Evolutionary conservation across 768 basidiomycete genomes (phyloP), one percentile per base, ranked within the genome.

Genomic region (Pulveroboletus sp.): DNA sequence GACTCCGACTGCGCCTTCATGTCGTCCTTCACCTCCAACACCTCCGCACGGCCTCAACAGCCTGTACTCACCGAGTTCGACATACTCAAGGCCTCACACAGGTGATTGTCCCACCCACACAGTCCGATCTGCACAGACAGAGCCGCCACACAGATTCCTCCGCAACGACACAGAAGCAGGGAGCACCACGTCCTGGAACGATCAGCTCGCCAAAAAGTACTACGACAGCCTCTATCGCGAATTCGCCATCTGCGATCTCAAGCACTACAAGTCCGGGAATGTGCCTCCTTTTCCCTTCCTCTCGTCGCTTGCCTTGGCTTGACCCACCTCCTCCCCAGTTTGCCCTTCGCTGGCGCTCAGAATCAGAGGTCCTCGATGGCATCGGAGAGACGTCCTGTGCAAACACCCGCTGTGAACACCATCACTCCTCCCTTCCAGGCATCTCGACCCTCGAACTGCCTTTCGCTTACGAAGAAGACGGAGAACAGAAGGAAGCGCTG

Each of bases 191-290:
- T 68, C 40, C 47, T 98, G 93, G 89, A 83, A 94, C 61, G 90
- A 94, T 41, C 75, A 82, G 53, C 74, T 98, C 26, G 94, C 95
- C 0, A 74, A 78, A 53, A 94, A 93, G 59, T 97, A 94, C 72
- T 94, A 98, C 60, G 72, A 77, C 11, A 88, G 71, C 57, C 79
- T 98, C 4, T 96, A 92, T 66, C 86, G 91, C 55, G 94, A 98
- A 68, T 98, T 85, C 59, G 91, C 89, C 0, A 74, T 93, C 18
- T 93, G 90, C 63, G 92, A 97, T 69, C 73, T 97, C 52, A 97
- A 97, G 72, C 95, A 97, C 63, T 96, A 90, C 76, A 96, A 93
- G 71, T 83, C 87, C 0, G 89, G 91, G 14, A 86, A 89, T 53
- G 92, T 94, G 54, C 55, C 84, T 64, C 47, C 8, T 40, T 21